phyloP scores from a whole-genome alignment of 345 rosid genomes.

The Citrus unshiu region DNA sequence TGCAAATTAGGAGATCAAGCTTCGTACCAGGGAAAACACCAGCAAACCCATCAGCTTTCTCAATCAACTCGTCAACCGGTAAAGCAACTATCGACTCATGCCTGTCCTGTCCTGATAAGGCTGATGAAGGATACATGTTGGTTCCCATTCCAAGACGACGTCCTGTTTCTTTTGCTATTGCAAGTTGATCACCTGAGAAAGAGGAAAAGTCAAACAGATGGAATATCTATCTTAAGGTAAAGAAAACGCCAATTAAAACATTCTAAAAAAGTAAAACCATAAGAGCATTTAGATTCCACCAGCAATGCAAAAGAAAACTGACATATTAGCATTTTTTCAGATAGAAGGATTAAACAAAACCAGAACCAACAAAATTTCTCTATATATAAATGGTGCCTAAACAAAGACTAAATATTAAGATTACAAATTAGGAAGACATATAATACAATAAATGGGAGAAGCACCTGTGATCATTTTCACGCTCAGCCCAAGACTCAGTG shows the following conservation, averaged over 20 bases:
- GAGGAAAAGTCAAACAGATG: neutral
- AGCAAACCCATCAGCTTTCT: slow-evolving; percentile 65
- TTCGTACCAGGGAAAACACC: slow-evolving; percentile 68
- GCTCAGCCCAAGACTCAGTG: slow-evolving; percentile 58
- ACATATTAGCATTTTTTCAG: neutral
- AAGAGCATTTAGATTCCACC: neutral
- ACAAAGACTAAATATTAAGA: neutral
- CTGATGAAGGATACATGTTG: slow-evolving; percentile 64
- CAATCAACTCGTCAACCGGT: slow-evolving; percentile 57
- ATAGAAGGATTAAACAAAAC: neutral
- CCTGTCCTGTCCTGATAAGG: slow-evolving; percentile 53
- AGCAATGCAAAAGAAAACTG: no score
- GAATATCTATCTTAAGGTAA: neutral
- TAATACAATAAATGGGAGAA: neutral
- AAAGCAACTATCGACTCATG: slow-evolving; percentile 52
- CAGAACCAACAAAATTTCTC: neutral
- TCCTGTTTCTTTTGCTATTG: slow-evolving; percentile 67
- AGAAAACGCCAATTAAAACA: neutral
- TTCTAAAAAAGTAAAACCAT: neutral
- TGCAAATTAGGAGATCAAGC: neutral
- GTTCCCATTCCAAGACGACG: slow-evolving; percentile 72
- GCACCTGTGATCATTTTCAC: slow-evolving; percentile 66
- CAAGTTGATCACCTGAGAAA: slow-evolving; percentile 53
- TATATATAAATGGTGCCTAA: neutral
- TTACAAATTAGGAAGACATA: neutral